Conservation (phyloP, 2,329 filamentous ascomycete species). For the Alternaria conjuncta region DNA sequence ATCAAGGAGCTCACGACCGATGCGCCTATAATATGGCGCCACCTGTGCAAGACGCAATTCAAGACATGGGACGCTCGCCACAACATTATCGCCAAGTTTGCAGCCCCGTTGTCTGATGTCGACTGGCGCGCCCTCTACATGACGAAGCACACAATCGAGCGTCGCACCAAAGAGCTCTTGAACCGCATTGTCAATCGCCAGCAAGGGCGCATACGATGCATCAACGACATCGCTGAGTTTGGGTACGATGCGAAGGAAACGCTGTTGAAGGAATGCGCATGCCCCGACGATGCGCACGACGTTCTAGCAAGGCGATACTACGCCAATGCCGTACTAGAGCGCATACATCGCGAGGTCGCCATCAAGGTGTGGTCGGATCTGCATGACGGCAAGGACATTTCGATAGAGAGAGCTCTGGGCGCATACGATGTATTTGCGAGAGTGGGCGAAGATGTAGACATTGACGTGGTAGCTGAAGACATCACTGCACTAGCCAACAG, state of each 20-base stretch:
- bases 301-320: conserved; percentile 80
- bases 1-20: conserved; percentile 70
- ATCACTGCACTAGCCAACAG: conserved; percentile 68
- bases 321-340: conserved; percentile 74
- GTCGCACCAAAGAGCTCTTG: conserved; percentile 53
- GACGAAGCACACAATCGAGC: conserved; percentile 43
- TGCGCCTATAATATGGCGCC: conserved; percentile 79
- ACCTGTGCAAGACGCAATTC: conserved; percentile 73
- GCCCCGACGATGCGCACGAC: conserved; percentile 69
- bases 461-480: conserved; percentile 66
- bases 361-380: conserved; percentile 76
- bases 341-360: conserved; percentile 80
- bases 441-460: conserved; percentile 73
- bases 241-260: conserved; percentile 92
- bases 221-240: conserved; percentile 72
- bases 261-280: conserved; percentile 69
- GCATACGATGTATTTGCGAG: conserved; percentile 91
- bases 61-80: conserved; percentile 71
- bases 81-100: conserved; percentile 41
- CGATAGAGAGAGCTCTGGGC: conserved; percentile 76
- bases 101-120: conserved; percentile 60
- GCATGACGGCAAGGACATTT: conserved; percentile 57
- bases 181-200: conserved; percentile 75
- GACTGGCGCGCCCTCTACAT: conserved; percentile 71
- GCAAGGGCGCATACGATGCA: conserved; percentile 70